Evolutionary conservation across 345 rosid genomes (phyloP).

Genomic region (Pelargonium nanum): DNA sequence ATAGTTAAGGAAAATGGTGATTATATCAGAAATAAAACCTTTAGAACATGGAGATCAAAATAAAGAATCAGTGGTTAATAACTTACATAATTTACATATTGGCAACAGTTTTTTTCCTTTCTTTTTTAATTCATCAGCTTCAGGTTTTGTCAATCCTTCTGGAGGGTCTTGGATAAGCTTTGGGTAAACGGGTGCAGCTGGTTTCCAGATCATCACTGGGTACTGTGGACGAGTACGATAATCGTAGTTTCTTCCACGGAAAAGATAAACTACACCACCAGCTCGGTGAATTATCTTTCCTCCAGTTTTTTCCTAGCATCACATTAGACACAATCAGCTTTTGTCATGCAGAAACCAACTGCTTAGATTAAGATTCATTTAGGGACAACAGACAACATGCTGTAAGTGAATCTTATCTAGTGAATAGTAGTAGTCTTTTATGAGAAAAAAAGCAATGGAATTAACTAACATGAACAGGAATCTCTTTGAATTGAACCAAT

Average conservation of each 20-base stretch:
- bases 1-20: too few species aligned
- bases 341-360: neutral
- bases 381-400: too few species aligned
- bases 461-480: too few species aligned
- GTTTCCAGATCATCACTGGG: conserved; percentile 93
- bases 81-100: conserved; percentile 71
- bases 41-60: too few species aligned
- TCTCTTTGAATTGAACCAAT: too few species aligned
- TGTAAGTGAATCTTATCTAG: too few species aligned
- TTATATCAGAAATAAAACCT: too few species aligned
- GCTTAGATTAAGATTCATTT: too few species aligned
- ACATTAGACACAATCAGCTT: neutral
- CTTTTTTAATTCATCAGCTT: conserved; percentile 50
- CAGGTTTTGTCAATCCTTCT: conserved; percentile 64
- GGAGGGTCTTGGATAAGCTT: conserved; percentile 89
- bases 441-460: too few species aligned
- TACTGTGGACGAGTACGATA: conserved; percentile 66
- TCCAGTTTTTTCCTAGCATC: conserved; percentile 61
- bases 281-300: conserved; percentile 69
- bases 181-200: conserved; percentile 94
- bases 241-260: conserved; percentile 84
- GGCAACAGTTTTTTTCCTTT: conserved; percentile 73
- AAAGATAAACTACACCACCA: conserved; percentile 77
- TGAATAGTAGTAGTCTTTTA: too few species aligned
- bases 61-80: neutral